Conservation (phyloP, 164 flowering plant species). For the Stephania japonica region DNA sequence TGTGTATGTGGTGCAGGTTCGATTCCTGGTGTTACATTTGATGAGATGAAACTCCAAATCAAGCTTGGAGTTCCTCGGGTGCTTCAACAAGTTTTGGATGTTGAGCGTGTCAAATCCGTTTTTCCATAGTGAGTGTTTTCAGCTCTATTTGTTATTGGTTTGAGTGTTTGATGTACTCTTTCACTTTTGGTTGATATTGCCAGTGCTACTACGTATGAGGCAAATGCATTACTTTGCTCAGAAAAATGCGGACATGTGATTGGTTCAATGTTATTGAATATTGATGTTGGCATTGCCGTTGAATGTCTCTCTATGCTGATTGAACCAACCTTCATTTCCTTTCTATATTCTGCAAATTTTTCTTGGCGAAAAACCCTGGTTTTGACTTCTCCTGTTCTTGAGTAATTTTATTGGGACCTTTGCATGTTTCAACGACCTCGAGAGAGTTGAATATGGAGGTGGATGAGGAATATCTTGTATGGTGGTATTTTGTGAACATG, state of each 20-base stretch:
- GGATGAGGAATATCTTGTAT: no score
- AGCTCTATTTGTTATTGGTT: neutral
- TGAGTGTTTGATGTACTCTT: neutral
- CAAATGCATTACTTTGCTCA: neutral
- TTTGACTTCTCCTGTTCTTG: no score
- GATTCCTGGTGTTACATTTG: constrained; percentile 82
- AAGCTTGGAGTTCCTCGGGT: constrained; percentile 80
- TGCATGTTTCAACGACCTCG: no score
- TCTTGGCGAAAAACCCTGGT: no score
- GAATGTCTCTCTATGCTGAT: neutral
- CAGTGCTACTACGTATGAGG: neutral
- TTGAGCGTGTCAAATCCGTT: constrained; percentile 76
- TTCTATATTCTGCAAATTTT: no score
- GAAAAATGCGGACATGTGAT: neutral
- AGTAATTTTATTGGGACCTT: no score
- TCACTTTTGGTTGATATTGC: neutral
- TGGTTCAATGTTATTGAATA: neutral
- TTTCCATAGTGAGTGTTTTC: constrained; percentile 84
- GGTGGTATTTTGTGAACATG: no score
- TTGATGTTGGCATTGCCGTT: neutral
- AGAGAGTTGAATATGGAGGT: no score
- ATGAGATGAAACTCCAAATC: constrained; percentile 82
- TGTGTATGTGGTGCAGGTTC: constrained; percentile 50
- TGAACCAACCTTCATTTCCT: neutral
- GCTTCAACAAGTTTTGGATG: constrained; percentile 60